Percentiles rank a stretch among this genome's conserved stretches.
These are phyloP conservation scores for Boletus chippewaensis DNA, from an alignment of 1,284 basidiomycete species.

Conservation along the genomic window DNA sequence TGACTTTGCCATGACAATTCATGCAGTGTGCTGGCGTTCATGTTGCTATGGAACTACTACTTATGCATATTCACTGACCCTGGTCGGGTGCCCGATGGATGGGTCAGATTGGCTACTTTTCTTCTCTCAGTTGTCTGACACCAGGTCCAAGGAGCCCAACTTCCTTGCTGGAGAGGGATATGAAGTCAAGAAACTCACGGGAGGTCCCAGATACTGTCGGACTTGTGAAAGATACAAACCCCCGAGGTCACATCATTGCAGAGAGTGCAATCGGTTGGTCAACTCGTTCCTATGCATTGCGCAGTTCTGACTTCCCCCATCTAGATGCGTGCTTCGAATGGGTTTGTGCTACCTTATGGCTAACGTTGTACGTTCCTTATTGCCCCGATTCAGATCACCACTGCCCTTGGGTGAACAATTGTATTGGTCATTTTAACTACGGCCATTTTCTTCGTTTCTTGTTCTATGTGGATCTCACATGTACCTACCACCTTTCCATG, in stretches of 20 bases:
- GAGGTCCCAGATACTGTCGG: constrained; percentile 75
- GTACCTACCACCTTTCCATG: constrained; percentile 78
- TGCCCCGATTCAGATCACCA: constrained; percentile 65
- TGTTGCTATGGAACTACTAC: constrained; percentile 85
- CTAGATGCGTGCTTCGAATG: constrained; percentile 77
- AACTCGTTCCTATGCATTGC: neutral
- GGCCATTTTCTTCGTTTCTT: constrained; percentile 91
- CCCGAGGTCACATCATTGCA: constrained; percentile 82
- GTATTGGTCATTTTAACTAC: constrained; percentile 86
- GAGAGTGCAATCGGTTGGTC: constrained; percentile 72
- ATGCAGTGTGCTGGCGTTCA: constrained; percentile 60
- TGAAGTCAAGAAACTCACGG: constrained; percentile 83
- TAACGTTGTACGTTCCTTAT: constrained; percentile 1
- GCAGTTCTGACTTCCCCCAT: constrained; percentile 10
- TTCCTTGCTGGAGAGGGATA: constrained; percentile 60
- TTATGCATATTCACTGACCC: constrained; percentile 78
- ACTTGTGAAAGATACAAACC: constrained; percentile 72
- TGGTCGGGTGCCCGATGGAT: constrained; percentile 72
- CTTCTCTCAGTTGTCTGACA: constrained; percentile 5
- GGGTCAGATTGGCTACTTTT: constrained; percentile 48
- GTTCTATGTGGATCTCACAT: constrained; percentile 85
- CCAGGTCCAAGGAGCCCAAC: constrained; percentile 59
- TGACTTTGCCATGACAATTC: constrained; percentile 12
- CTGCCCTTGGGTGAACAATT: constrained; percentile 88
- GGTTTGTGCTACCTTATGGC: constrained; percentile 38